Conservation (phyloP, 2,329 filamentous ascomycete species). For the Epichloe elymi region DNA sequence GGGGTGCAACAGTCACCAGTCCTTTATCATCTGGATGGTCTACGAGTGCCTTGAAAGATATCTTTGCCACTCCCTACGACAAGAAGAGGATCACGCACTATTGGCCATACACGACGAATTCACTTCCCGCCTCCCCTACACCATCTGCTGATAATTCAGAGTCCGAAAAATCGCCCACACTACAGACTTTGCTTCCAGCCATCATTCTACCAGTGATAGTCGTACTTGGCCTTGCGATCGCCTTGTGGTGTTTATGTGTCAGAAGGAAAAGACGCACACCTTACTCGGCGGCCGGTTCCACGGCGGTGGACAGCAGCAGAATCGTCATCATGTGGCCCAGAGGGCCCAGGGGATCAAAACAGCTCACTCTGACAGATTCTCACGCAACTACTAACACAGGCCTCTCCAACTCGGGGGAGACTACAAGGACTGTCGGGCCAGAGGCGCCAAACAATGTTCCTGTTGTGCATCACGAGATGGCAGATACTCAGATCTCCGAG, state of each 20-base stretch:
- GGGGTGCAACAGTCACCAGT: slow-evolving; percentile 59
- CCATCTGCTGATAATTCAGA: neutral
- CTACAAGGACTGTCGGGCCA: too few species aligned
- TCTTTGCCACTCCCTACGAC: slow-evolving; percentile 45
- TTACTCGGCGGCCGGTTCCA: slow-evolving; percentile 22
- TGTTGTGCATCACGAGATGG: slow-evolving; percentile 24
- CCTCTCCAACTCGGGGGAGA: slow-evolving; percentile 3
- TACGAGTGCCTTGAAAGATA: slow-evolving; percentile 28
- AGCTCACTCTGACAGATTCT: slow-evolving; percentile 1
- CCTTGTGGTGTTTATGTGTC: slow-evolving; percentile 39
- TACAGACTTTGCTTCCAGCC: slow-evolving; percentile 7
- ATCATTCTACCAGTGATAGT: slow-evolving; percentile 7
- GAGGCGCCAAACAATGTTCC: neutral
- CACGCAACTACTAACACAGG: neutral
- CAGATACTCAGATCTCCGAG: slow-evolving; percentile 31
- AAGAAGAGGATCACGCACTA: slow-evolving; percentile 42
- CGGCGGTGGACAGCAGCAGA: slow-evolving; percentile 32
- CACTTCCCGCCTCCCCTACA: neutral
- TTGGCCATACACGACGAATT: slow-evolving; percentile 42
- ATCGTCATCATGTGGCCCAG: slow-evolving; percentile 41
- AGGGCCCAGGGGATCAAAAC: slow-evolving; percentile 30
- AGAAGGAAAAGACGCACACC: slow-evolving; percentile 24
- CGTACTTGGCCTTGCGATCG: slow-evolving; percentile 19
- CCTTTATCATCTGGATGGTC: slow-evolving; percentile 48
- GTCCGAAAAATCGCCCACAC: neutral